Percentiles rank a stretch among this genome's conserved stretches.
Conservation (phyloP, 2,329 filamentous ascomycete genomes). For the Tolypocladium album region DNA sequence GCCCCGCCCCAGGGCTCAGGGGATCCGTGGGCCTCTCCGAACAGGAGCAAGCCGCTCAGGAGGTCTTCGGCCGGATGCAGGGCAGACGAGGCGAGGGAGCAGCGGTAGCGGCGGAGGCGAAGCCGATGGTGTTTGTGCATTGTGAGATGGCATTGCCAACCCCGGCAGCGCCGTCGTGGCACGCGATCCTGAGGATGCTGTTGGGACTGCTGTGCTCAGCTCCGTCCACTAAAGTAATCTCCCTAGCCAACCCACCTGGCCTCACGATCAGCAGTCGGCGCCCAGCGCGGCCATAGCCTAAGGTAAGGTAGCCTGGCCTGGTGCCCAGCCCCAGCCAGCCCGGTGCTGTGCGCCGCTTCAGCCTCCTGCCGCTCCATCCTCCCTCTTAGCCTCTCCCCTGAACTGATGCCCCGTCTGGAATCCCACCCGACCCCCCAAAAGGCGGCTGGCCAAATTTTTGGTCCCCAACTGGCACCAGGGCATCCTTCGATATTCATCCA, state of each 20-base stretch:
- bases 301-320: neutral
- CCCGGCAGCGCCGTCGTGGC: too few relatives aligned
- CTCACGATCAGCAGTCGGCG: neutral
- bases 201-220: neutral
- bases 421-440: conserved; percentile 13
- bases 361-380: neutral
- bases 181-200: too few relatives aligned
- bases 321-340: neutral
- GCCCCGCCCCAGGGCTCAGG: neutral
- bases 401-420: conserved; percentile 2
- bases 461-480: conserved; percentile 1
- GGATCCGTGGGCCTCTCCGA: neutral
- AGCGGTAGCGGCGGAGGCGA: neutral
- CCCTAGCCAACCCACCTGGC: neutral
- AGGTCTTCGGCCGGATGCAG: neutral
- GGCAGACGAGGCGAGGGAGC: neutral
- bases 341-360: neutral
- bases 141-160: neutral
- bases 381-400: conserved; percentile 3
- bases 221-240: neutral
- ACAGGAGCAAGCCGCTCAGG: neutral
- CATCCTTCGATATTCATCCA: conserved; percentile 1
- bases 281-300: neutral
- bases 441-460: conserved; percentile 23
- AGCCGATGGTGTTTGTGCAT: neutral